Percentiles rank a stretch among this genome's conserved stretches.
Evolutionary conservation across 2,329 filamentous ascomycete species (phyloP).

Genomic region (Verticillium nubilum): DNA sequence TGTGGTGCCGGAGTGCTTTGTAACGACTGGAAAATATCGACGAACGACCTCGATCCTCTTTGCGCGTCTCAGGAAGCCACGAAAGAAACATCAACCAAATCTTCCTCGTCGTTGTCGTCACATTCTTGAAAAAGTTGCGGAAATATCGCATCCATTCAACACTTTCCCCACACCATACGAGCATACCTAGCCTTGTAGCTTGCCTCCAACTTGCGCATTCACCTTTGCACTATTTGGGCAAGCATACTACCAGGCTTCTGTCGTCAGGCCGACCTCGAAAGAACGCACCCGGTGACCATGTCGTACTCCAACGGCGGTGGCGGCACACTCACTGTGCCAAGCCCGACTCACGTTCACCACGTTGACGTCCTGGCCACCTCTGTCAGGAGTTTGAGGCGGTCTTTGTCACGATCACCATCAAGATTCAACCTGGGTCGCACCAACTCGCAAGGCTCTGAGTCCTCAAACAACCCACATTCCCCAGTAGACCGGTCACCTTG

Average conservation of each 20-base stretch:
- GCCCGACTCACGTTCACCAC: conserved; percentile 76
- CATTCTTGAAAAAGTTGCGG: neutral
- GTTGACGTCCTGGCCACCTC: conserved; percentile 72
- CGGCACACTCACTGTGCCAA: conserved; percentile 80
- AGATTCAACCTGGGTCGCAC: conserved; percentile 65
- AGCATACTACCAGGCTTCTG: neutral
- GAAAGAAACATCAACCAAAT: neutral
- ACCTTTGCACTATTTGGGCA: neutral
- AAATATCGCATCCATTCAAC: neutral
- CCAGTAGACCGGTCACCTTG: conserved; percentile 34
- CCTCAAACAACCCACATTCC: conserved; percentile 30
- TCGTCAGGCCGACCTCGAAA: neutral
- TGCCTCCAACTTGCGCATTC: neutral
- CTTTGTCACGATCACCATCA: conserved; percentile 88
- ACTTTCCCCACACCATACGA: neutral
- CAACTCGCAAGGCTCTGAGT: conserved; percentile 40
- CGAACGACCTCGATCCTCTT: neutral
- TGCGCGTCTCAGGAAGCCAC: neutral
- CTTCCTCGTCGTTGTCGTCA: neutral
- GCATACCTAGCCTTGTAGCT: neutral
- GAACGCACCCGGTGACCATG: conserved; percentile 34
- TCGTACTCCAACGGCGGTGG: conserved; percentile 56
- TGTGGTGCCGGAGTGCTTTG: neutral
- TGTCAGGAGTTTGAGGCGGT: conserved; percentile 78
- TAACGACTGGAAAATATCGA: neutral